Conservation (phyloP, 2,329 filamentous ascomycete species). For the Trichoderma sp. region DNA sequence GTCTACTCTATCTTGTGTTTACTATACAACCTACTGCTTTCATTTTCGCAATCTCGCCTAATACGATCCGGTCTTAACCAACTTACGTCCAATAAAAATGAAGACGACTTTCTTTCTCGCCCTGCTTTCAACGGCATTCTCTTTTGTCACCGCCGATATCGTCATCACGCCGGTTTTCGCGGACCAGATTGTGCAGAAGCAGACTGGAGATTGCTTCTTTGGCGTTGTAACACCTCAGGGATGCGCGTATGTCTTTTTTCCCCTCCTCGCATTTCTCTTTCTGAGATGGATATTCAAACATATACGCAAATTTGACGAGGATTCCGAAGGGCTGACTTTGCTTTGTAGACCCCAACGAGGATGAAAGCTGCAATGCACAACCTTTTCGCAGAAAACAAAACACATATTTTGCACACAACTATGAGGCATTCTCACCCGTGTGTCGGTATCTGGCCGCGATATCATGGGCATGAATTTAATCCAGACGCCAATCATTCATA, state of each 20-base stretch:
- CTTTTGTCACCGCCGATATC: conserved; percentile 54
- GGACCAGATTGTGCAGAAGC: conserved; percentile 54
- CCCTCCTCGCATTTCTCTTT: not conserved
- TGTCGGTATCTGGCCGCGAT: not conserved
- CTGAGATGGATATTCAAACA: not conserved
- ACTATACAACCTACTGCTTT: not conserved
- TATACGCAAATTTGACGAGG: too few relatives aligned
- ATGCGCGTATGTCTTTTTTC: conserved; percentile 52
- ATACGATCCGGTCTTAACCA: not conserved
- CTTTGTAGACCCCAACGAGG: not conserved
- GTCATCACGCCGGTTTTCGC: conserved; percentile 56
- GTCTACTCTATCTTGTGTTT: not conserved
- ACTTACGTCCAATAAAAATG: conserved; percentile 30
- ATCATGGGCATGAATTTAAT: not conserved
- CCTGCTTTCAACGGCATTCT: conserved; percentile 47
- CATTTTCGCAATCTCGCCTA: not conserved
- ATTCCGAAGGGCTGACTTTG: not conserved
- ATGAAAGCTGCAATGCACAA: not conserved
- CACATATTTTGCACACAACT: not conserved
- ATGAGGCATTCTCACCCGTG: not conserved
- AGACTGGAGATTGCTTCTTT: conserved; percentile 55
- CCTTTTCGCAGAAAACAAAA: not conserved
- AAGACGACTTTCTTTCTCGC: conserved; percentile 36
- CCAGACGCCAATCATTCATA: not conserved
- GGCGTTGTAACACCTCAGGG: conserved; percentile 58